phyloP scores from a whole-genome alignment of 2,329 filamentous ascomycete species.

The Gyromitra esculenta region DNA sequence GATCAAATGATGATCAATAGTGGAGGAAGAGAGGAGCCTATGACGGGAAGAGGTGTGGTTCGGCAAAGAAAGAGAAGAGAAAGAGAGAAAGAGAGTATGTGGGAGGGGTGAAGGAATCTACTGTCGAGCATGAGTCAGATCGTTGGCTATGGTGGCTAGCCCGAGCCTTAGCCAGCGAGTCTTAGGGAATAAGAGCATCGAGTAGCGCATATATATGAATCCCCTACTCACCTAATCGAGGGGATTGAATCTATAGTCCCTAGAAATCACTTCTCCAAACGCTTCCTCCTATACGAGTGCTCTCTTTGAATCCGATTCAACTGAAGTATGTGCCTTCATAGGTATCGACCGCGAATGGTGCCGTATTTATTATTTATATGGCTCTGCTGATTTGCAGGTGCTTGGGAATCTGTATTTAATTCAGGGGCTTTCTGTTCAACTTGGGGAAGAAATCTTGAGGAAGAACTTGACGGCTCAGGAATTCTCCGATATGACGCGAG shows the following conservation, averaged over 20 bases:
- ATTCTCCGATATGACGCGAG: conserved; percentile 30
- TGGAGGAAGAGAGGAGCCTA: neutral
- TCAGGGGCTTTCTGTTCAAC: conserved; percentile 27
- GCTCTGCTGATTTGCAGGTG: conserved; percentile 12
- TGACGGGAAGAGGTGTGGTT: neutral
- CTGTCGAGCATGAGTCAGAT: conserved; percentile 18
- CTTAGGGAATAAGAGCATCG: neutral
- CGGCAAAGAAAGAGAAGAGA: neutral
- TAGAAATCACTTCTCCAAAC: neutral
- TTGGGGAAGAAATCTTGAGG: neutral
- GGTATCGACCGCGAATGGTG: neutral
- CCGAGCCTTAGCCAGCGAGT: conserved; percentile 4
- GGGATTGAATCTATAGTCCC: neutral
- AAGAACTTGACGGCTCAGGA: neutral
- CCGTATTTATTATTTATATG: conserved; percentile 18
- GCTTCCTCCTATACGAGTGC: neutral
- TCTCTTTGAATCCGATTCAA: conserved; percentile 2
- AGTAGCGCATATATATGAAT: neutral
- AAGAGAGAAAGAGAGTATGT: too few relatives aligned
- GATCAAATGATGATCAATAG: neutral
- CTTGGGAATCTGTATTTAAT: neutral
- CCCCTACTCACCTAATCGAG: neutral
- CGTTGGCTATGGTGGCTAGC: conserved; percentile 13
- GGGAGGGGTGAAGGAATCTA: neutral
- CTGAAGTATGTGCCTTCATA: conserved; percentile 1